Percentiles rank a stretch among this genome's conserved stretches.
Conservation (phyloP, 805 yeast species). For the Saccharomycopsis sp. region DNA sequence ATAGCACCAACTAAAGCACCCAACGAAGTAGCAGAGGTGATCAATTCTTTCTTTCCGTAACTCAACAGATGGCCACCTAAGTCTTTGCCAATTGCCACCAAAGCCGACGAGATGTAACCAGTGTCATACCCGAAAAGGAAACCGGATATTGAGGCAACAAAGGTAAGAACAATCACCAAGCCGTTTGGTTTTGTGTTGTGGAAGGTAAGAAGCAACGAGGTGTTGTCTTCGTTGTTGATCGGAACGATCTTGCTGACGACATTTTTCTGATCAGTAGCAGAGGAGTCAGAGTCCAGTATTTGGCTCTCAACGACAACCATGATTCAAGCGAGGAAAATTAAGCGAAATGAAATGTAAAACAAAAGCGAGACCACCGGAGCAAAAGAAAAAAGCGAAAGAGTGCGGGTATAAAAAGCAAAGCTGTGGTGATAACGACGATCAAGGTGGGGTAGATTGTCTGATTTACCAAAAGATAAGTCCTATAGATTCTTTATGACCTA, state of each 20-base stretch:
- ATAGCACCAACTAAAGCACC: constrained; percentile 84
- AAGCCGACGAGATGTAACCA: constrained; percentile 91
- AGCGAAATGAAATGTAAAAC: background rate
- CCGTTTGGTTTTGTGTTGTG: constrained; percentile 48
- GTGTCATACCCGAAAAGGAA: constrained; percentile 98
- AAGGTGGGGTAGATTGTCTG: background rate
- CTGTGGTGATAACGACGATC: background rate
- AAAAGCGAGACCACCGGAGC: background rate
- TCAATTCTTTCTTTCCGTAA: constrained; percentile 77
- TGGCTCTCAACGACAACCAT: background rate
- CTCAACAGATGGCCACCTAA: constrained; percentile 52
- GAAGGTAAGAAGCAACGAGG: constrained; percentile 41
- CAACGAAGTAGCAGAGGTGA: constrained; percentile 89
- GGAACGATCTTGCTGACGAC: constrained; percentile 7
- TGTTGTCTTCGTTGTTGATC: constrained; percentile 35
- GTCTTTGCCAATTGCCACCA: constrained; percentile 78
- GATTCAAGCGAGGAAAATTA: background rate
- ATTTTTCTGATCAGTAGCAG: background rate
- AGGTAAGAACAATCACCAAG: constrained; percentile 61
- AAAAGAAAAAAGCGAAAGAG: background rate
- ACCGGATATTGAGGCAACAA: constrained; percentile 84
- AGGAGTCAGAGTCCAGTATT: background rate
- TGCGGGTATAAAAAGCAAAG: background rate
- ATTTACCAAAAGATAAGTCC: background rate
- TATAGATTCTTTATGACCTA: no score